Conservation (phyloP, 768 basidiomycete genomes). For the Mycena indigotica region DNA sequence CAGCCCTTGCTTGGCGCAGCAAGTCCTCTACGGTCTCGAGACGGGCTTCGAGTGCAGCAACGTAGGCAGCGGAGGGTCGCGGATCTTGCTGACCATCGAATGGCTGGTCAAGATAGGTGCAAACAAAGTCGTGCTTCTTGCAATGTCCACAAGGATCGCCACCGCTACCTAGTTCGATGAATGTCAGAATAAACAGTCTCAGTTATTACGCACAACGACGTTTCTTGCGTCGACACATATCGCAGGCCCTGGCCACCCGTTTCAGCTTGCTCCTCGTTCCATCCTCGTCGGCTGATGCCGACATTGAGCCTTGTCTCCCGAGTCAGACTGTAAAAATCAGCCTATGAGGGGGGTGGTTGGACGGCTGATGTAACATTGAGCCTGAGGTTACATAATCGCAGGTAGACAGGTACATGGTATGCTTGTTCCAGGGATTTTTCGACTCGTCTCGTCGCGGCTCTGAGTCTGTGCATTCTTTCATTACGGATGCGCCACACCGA, state of each 20-base stretch:
- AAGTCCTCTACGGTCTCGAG: slow-evolving; percentile 10
- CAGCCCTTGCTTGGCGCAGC: slow-evolving; percentile 2
- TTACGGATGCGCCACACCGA: too few species aligned
- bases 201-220: slow-evolving; percentile 33
- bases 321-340: too few species aligned
- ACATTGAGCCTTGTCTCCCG: too few species aligned
- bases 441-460: too few species aligned
- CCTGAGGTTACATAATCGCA: too few species aligned
- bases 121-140: slow-evolving; percentile 43
- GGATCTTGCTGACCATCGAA: not conserved
- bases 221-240: slow-evolving; percentile 66
- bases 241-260: slow-evolving; percentile 60
- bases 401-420: too few species aligned
- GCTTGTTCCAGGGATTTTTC: too few species aligned
- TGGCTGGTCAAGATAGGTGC: slow-evolving; percentile 47
- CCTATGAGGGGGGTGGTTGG: too few species aligned
- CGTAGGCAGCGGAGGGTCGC: not conserved
- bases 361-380: too few species aligned
- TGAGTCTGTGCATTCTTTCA: too few species aligned
- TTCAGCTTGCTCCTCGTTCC: slow-evolving; percentile 41
- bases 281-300: too few species aligned
- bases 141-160: slow-evolving; percentile 50
- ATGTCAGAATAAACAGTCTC: not conserved
- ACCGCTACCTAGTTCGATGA: slow-evolving; percentile 43
- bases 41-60: slow-evolving; percentile 10